Base-by-base conservation (phyloP, 2,329 filamentous ascomycete genomes). In the Ophiostoma sp. region DNA sequence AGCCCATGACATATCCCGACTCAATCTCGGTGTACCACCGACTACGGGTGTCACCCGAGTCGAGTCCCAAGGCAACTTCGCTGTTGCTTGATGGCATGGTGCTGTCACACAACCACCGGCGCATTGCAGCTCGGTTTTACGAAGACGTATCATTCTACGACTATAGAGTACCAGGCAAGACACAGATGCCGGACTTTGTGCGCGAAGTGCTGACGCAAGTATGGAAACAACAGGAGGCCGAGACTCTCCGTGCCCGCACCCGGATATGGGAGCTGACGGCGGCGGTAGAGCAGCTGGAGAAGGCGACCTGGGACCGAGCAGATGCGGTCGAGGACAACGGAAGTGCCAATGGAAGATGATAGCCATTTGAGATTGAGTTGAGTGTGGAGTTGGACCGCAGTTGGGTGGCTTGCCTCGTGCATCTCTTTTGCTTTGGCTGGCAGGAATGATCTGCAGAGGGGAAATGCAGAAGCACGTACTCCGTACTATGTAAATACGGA, bases 1-100 rank as follows among this genome's bases (percentile, higher is more conserved):
- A 93, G 91, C 92, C 93, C 20, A 90, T 97, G 86, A 89, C 85
- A 44, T 96, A 87, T 78, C 93, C 93, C 0, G 93, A 97, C 78
- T 85, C 86, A 67, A 87, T 96, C 72, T 93, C 90, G 0, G 92
- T 95, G 27, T 90, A 94, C 75, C 93, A 97, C 80, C 94, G 90
- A 77, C 85, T 97, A 15, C 80, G 84, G 2, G 78, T 79, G 33
- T 79, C 83, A 71, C 89, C 88, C 2, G 79, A 80, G 0, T 76
- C 80, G 23, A 68, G 73, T 3, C 78, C 79, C 67, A 77, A 77
- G 62, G 81, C 80, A 6, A 83, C 85, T 71, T 84, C 85, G 27
- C 85, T 94, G 73, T 78, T 86, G 69, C 77, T 89, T 70, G 84
- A 88, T 74, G 85, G 83, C 67, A 77, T 87, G n/a, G 83, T 97